Conservation (phyloP, 257 asterid genomes). For the Echium plantagineum region DNA sequence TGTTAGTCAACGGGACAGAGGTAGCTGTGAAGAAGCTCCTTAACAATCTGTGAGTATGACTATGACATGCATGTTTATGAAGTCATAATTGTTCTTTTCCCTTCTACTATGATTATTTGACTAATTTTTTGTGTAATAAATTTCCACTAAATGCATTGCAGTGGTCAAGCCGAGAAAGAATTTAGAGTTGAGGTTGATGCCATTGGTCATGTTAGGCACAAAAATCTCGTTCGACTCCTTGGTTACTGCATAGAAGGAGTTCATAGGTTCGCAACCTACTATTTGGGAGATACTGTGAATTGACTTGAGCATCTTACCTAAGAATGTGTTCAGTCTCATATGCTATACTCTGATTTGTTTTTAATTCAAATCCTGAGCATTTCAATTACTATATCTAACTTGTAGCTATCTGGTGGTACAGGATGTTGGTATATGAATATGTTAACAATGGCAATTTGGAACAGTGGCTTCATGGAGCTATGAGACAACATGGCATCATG, state of each 20-base stretch:
- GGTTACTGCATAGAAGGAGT: conserved; percentile 98
- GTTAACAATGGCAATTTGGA: conserved; percentile 92
- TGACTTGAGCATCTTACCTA: too few species aligned
- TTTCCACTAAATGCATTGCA: conserved; percentile 17
- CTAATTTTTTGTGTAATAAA: neutral
- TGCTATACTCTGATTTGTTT: neutral
- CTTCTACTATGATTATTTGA: conserved; percentile 9
- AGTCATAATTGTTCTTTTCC: neutral
- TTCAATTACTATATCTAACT: neutral
- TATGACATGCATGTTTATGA: conserved; percentile 6
- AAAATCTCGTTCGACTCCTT: conserved; percentile 89
- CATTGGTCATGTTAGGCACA: conserved; percentile 92
- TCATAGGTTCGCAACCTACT: conserved; percentile 49
- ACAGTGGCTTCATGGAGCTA: conserved; percentile 97
- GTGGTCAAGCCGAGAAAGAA: conserved; percentile 98
- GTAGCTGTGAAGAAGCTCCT: conserved; percentile 97
- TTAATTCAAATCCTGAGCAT: neutral
- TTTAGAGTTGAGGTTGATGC: conserved; percentile 97
- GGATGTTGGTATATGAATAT: conserved; percentile 94
- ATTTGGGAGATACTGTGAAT: too few species aligned
- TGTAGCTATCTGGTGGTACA: conserved; percentile 7
- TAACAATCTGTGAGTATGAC: conserved; percentile 73
- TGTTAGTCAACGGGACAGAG: conserved; percentile 73
- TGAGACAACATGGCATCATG: conserved; percentile 72
- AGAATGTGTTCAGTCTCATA: neutral